phyloP scores from a whole-genome alignment of 768 basidiomycete species.

The Cystofilobasidium capitatum region DNA sequence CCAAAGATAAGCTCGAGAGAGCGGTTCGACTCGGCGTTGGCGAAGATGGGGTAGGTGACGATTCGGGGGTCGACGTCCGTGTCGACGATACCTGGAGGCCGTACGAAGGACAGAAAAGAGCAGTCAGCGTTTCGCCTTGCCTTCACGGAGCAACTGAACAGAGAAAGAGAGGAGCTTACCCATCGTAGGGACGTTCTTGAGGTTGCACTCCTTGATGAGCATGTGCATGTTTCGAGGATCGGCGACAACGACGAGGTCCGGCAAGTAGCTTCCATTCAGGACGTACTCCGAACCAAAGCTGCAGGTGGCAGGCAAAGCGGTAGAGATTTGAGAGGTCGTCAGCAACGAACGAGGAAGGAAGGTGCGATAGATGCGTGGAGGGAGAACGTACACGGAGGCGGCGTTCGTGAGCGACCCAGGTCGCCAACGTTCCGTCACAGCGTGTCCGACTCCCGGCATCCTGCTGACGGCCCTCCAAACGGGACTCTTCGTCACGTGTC shows the following conservation, averaged over 20 bases:
- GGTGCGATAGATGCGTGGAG: not conserved
- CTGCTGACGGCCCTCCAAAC: slow-evolving; percentile 71
- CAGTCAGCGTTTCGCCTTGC: too few relatives aligned
- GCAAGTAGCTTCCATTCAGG: slow-evolving; percentile 42
- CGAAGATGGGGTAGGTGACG: slow-evolving; percentile 96
- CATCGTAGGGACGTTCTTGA: slow-evolving; percentile 82
- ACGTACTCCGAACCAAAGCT: slow-evolving; percentile 39
- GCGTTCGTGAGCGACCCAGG: slow-evolving; percentile 89
- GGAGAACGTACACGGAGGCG: slow-evolving; percentile 37
- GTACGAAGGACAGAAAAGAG: not conserved
- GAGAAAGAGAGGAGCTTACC: slow-evolving; percentile 41
- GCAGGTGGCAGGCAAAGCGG: not conserved
- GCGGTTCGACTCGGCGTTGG: slow-evolving; percentile 82
- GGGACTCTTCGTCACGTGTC: slow-evolving; percentile 50
- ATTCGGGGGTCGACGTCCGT: slow-evolving; percentile 90
- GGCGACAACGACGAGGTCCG: slow-evolving; percentile 83
- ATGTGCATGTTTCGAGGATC: slow-evolving; percentile 72
- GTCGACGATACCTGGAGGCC: slow-evolving; percentile 54
- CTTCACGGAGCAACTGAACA: not conserved
- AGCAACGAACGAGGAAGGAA: not conserved
- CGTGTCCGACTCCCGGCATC: slow-evolving; percentile 60
- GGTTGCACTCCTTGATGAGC: slow-evolving; percentile 83
- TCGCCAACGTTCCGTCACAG: slow-evolving; percentile 80
- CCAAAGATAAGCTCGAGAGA: slow-evolving; percentile 86
- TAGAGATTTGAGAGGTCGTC: not conserved